A percentile compares a stretch with the other conserved stretches of the same genome.
Conservation (phyloP, 2,329 filamentous ascomycete genomes). For the Hypoxylon sp. region DNA sequence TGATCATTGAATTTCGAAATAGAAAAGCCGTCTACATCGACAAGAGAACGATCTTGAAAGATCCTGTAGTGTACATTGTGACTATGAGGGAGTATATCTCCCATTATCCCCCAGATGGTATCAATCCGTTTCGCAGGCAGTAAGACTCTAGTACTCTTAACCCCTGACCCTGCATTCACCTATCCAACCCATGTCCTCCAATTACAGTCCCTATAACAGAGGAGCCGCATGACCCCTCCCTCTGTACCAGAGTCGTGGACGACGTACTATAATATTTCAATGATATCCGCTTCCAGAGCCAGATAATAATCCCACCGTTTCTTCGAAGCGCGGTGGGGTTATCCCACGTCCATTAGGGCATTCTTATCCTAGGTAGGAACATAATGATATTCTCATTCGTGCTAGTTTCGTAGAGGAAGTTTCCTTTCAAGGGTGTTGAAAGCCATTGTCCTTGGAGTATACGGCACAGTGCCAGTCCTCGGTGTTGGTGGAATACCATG, state of each 20-base stretch:
- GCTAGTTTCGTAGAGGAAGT: constrained; percentile 64
- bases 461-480: constrained; percentile 61
- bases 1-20: constrained; percentile 21
- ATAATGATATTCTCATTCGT: constrained; percentile 29
- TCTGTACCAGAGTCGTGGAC: constrained; percentile 12
- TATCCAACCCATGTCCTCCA: constrained; percentile 13
- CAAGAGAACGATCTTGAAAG: constrained; percentile 28
- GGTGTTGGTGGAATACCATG: constrained; percentile 63
- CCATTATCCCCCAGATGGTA: constrained; percentile 34
- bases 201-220: constrained; percentile 15
- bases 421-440: constrained; percentile 75
- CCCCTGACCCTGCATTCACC: constrained; percentile 12
- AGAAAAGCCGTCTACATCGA: constrained; percentile 25
- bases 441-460: constrained; percentile 76
- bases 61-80: constrained; percentile 33
- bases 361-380: not conserved
- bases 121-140: constrained; percentile 27
- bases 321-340: constrained; percentile 18
- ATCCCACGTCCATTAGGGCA: constrained; percentile 10
- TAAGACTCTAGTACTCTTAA: not conserved
- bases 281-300: constrained; percentile 38
- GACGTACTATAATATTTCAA: constrained; percentile 17
- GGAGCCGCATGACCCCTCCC: constrained; percentile 4
- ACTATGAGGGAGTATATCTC: not conserved
- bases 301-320: constrained; percentile 25